These are phyloP conservation scores for Dujonia santamariae DNA, from an alignment of 1,139 yeast genomes.

Conservation along the genomic window DNA sequence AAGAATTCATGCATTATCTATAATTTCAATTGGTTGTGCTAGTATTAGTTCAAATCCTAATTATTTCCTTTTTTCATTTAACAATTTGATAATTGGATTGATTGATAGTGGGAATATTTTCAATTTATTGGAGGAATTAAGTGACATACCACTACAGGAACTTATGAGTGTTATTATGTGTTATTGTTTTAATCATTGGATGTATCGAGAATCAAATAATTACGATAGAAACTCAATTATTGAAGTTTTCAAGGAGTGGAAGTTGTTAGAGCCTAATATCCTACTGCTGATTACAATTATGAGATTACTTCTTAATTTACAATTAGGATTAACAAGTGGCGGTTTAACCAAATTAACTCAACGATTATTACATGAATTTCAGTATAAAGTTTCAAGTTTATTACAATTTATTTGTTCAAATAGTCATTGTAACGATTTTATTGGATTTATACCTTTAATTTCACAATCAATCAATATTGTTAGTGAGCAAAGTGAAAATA, in stretches of 20 bases:
- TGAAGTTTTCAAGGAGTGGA: conserved; percentile 20
- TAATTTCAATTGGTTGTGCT: conserved; percentile 14
- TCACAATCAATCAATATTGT: conserved; percentile 31
- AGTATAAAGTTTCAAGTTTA: too few species aligned
- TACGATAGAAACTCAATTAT: too few species aligned
- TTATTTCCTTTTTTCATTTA: conserved; percentile 30
- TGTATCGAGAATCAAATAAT: too few species aligned
- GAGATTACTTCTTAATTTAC: conserved; percentile 31
- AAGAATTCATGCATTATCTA: not conserved
- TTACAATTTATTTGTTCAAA: conserved; percentile 19
- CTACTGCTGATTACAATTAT: conserved; percentile 28
- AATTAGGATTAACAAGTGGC: conserved; percentile 11
- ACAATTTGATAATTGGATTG: conserved; percentile 30
- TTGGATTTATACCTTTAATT: conserved; percentile 31
- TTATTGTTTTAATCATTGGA: conserved; percentile 41
- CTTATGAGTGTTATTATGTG: conserved; percentile 29
- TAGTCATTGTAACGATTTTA: conserved; percentile 28
- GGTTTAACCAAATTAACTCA: conserved; percentile 13
- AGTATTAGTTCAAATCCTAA: conserved; percentile 22
- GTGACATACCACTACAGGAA: not conserved
- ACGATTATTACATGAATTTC: too few species aligned
- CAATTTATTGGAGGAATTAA: conserved; percentile 15
- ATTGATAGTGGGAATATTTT: conserved; percentile 28
- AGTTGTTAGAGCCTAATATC: conserved; percentile 19
- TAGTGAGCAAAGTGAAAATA: conserved; percentile 15